These are phyloP conservation scores for Pseudocercospora fijiensis DNA, from an alignment of 2,329 filamentous ascomycete species.

Conservation along the genomic window DNA sequence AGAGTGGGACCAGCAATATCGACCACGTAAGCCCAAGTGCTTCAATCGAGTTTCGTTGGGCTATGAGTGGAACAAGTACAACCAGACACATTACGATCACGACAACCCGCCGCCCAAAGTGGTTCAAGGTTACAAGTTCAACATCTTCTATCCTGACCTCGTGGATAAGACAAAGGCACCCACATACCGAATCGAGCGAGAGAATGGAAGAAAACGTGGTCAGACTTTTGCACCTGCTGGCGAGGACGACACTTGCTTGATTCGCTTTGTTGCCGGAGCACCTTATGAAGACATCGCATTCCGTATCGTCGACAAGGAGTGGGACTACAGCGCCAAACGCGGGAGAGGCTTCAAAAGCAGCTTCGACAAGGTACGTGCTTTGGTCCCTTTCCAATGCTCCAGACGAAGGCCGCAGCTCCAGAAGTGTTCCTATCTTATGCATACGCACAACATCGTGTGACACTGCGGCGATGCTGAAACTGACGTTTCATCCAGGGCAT, in stretches of 20 bases:
- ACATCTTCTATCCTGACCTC: slow-evolving; percentile 97
- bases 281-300: slow-evolving; percentile 98
- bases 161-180: slow-evolving; percentile 93
- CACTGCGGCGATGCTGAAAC: slow-evolving; percentile 23
- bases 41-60: slow-evolving; percentile 99
- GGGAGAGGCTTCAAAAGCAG: slow-evolving; percentile 94
- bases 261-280: slow-evolving; percentile 90
- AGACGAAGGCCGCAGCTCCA: slow-evolving; percentile 1
- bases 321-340: slow-evolving; percentile 95
- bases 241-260: slow-evolving; percentile 94
- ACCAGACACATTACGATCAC: slow-evolving; percentile 98
- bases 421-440: slow-evolving; percentile 4
- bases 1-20: slow-evolving; percentile 79
- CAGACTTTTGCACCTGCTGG: slow-evolving; percentile 92
- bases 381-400: not conserved
- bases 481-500: slow-evolving; percentile 66
- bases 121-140: slow-evolving; percentile 98
- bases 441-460: slow-evolving; percentile 15
- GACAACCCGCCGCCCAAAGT: slow-evolving; percentile 97
- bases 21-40: slow-evolving; percentile 88
- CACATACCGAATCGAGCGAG: slow-evolving; percentile 92
- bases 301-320: slow-evolving; percentile 95
- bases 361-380: slow-evolving; percentile 81
- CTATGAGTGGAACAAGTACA: slow-evolving; percentile 99
- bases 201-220: slow-evolving; percentile 82